Percentiles rank a stretch among this genome's conserved stretches.
Evolutionary conservation across 2,329 filamentous ascomycete genomes (phyloP).

Genomic region (Cadophora gregata): DNA sequence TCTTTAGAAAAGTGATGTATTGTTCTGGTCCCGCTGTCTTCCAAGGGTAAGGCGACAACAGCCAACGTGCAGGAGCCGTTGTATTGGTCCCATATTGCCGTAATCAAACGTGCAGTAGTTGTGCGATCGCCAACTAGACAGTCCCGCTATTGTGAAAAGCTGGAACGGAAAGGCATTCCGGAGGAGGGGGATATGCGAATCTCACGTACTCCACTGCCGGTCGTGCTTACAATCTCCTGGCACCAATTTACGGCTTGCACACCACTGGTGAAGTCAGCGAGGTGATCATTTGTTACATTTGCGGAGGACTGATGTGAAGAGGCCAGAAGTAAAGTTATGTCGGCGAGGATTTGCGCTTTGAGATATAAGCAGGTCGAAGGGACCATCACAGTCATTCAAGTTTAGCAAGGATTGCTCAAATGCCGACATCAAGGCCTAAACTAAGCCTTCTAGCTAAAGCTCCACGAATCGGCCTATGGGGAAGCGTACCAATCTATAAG

Average conservation of each 20-base stretch:
- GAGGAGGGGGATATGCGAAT: neutral
- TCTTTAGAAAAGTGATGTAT: neutral
- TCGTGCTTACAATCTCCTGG: neutral
- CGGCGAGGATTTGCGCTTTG: neutral
- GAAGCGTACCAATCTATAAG: neutral
- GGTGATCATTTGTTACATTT: neutral
- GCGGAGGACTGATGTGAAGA: neutral
- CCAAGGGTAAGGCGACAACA: neutral
- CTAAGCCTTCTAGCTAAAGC: neutral
- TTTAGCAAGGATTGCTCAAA: neutral
- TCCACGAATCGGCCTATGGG: neutral
- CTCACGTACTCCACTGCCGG: neutral
- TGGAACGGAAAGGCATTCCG: neutral
- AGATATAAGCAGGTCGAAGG: neutral
- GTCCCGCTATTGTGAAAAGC: neutral
- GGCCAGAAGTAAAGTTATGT: neutral
- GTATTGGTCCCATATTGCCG: neutral
- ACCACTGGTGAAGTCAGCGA: neutral
- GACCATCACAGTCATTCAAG: neutral
- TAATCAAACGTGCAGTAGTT: conserved; percentile 7
- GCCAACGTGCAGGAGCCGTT: neutral
- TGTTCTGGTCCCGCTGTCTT: neutral
- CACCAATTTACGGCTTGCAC: too few species aligned
- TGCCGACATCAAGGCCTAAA: neutral
- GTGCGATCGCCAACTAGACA: neutral